Evolutionary conservation across 2,329 filamentous ascomycete species (phyloP).

Genomic region (Fusarium goolgardi): DNA sequence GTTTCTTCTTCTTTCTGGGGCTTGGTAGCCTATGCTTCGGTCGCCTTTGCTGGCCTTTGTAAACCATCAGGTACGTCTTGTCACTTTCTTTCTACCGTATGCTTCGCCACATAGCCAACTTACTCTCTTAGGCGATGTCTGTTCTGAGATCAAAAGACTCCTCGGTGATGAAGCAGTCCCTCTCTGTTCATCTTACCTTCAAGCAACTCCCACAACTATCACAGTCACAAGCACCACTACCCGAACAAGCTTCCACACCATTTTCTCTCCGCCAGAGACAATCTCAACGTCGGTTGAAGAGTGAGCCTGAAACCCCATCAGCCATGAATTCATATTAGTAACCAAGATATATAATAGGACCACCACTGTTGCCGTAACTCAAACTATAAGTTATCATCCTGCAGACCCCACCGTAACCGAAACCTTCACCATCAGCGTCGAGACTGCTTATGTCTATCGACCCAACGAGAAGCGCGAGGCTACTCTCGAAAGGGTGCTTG

Average conservation of each 20-base stretch:
- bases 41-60: too few relatives aligned
- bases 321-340: accelerated
- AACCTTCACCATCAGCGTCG: background rate
- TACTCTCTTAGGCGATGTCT: background rate
- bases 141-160: background rate
- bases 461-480: too few relatives aligned
- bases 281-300: background rate
- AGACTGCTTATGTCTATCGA: too few relatives aligned
- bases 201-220: background rate
- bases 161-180: background rate
- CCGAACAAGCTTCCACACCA: background rate
- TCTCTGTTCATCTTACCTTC: background rate
- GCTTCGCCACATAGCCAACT: too few relatives aligned
- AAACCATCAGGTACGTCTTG: too few relatives aligned
- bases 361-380: background rate
- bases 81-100: too few relatives aligned
- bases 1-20: background rate
- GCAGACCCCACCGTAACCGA: background rate
- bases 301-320: background rate
- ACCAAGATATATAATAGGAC: background rate
- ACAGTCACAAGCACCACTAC: background rate
- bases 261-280: background rate
- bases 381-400: background rate
- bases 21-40: background rate
- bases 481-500: too few relatives aligned